Base-by-base conservation (phyloP, 2,329 filamentous ascomycete genomes). In the Pestalotiopsis sp. region DNA sequence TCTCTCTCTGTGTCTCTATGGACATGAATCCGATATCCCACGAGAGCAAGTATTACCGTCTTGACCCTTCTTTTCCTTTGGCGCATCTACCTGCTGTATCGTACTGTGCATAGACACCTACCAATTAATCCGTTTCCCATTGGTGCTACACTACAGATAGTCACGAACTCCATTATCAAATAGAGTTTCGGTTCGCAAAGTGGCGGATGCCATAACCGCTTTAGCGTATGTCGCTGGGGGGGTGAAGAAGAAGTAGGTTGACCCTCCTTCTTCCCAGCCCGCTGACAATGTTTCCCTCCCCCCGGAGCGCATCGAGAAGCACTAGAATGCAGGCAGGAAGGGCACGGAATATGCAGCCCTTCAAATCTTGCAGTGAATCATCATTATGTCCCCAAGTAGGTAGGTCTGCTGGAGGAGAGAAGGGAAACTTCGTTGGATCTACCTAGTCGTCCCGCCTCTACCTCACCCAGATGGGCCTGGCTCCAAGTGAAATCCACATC, bases 131-230 rank as follows among this genome's bases (percentile, higher is more conserved):
- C 17, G 45, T 52, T 20, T n/a, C 14, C 13, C 17, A 9, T 52
- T 13, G 59, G 59, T 41, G 31, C 36, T 36, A 36, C 25, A 20
- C 59, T 20, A 36, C 59, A 36, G 17, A 20, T 25, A 52, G 20
- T 59, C 40, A 64, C n/a, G 7, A 64, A 45, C 41, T 64, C 25
- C 61, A 49, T 45, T 38, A 64, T 36, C 49, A 57, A 57, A 45
- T 65, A 65, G 63, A 65, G 63, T 65, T 36, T 57, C 45, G 63
- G 63, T 38, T 57, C 25, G 63, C 49, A 25, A 45, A 64, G 63
- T 65, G 63, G 63, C 63, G 63, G 63, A 38, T 65, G 63, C 63
- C 63, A 56, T 65, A 57, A 57, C 45, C 45, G 63, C 63, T 36
- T 38, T 65, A 65, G 63, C 62, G 62, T 57, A 17, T 36, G 60